A percentile compares a stretch with the other conserved stretches of the same genome.
phyloP scores from a whole-genome alignment of 331 rosid genomes.

The Malus hybrid region DNA sequence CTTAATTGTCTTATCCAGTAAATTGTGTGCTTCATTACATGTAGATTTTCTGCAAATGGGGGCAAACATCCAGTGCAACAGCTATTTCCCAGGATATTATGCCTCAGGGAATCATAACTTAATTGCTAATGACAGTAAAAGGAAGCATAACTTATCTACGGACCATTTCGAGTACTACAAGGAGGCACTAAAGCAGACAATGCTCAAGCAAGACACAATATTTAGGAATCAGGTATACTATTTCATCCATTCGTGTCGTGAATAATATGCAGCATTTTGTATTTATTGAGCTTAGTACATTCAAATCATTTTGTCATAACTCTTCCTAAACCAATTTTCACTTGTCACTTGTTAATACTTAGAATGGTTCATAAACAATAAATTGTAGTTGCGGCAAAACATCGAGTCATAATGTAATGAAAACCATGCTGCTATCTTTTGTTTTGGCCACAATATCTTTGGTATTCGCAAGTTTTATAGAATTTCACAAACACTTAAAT shows the following conservation, averaged over 20 bases:
- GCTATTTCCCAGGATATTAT: slow-evolving; percentile 27
- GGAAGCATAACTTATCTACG: slow-evolving; percentile 10
- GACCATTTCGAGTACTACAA: slow-evolving; percentile 27
- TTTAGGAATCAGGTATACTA: slow-evolving; percentile 63
- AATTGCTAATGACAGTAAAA: slow-evolving; percentile 32
- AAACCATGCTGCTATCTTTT: background rate
- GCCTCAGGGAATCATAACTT: slow-evolving; percentile 25
- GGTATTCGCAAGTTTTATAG: slow-evolving; percentile 1
- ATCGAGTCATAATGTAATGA: no score
- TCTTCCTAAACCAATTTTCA: background rate
- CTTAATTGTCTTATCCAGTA: background rate
- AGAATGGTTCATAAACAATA: background rate
- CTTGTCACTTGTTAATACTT: background rate
- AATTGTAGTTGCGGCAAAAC: background rate
- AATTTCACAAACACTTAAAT: background rate
- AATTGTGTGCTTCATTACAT: slow-evolving; percentile 7
- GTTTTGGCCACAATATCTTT: background rate
- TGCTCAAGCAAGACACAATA: slow-evolving; percentile 60
- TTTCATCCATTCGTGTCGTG: background rate
- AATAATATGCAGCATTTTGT: background rate
- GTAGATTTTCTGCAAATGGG: slow-evolving; percentile 42
- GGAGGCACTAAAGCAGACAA: slow-evolving; percentile 60
- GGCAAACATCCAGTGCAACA: slow-evolving; percentile 34
- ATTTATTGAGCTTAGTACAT: background rate
- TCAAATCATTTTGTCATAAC: background rate